Evolutionary conservation across 129 eudicot species (phyloP).

Genomic region (Flaveria robusta): DNA sequence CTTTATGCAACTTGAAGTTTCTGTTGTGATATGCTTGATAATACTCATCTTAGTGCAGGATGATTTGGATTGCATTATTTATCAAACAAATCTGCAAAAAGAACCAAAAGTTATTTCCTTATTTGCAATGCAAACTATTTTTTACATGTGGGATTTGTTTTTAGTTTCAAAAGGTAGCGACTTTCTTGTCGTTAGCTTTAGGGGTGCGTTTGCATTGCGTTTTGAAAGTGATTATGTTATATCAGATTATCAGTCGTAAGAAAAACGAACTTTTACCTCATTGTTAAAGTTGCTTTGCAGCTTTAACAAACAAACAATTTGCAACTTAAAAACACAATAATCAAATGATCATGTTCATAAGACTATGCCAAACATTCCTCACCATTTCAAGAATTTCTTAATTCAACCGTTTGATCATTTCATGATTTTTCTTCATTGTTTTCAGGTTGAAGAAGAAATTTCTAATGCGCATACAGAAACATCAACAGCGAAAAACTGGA

Average conservation of each 20-base stretch:
- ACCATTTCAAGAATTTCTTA: neutral
- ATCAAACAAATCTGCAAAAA: conserved; percentile 24
- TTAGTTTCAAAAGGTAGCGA: conserved; percentile 19
- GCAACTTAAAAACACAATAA: neutral
- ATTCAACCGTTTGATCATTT: neutral
- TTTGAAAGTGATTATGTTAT: neutral
- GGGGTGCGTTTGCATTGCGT: neutral
- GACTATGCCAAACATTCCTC: neutral
- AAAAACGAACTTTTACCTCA: neutral
- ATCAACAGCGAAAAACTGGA: conserved; percentile 53
- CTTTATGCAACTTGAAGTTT: conserved; percentile 23
- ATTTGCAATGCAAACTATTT: conserved; percentile 20
- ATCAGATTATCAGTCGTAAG: neutral
- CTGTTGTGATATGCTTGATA: conserved; percentile 14
- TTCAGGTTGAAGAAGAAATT: conserved; percentile 43
- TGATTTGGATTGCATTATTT: conserved; percentile 33
- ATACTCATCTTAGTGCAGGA: conserved; percentile 25
- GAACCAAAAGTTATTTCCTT: conserved; percentile 25
- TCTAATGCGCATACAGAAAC: conserved; percentile 43
- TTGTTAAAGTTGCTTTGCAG: too few relatives aligned
- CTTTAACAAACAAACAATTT: too few relatives aligned
- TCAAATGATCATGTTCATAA: neutral
- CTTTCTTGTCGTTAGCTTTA: conserved; percentile 13
- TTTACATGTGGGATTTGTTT: conserved; percentile 8
- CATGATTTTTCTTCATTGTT: conserved; percentile 6